Evolutionary conservation across 805 yeast genomes (phyloP).

Genomic region (Cyberlindnera meyerae): DNA sequence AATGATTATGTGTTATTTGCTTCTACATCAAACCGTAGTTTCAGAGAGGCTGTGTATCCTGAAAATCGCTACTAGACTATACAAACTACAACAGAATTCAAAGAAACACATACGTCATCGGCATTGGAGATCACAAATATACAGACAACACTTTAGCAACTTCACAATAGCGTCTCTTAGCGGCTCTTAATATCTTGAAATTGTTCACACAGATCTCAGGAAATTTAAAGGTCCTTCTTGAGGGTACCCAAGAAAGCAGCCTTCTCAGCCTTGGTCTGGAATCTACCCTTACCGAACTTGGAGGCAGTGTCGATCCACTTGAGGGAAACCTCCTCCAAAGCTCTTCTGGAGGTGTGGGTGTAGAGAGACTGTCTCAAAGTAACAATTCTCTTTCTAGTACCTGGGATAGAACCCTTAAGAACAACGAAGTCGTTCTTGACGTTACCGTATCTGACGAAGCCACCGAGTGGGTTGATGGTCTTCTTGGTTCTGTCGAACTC

Average conservation of each 20-base stretch:
- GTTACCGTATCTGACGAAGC: conserved; percentile 98
- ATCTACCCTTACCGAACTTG: conserved; percentile 99
- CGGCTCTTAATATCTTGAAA: conserved; percentile 1
- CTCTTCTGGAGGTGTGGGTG: conserved; percentile 97
- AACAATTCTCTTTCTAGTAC: conserved; percentile 99
- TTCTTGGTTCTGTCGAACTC: conserved; percentile 99
- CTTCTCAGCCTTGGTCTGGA: conserved; percentile 99
- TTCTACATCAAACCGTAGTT: too few species aligned
- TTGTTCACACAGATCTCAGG: conserved; percentile 7
- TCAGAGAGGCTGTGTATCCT: too few species aligned
- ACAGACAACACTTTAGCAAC: conserved; percentile 1
- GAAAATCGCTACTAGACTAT: too few species aligned
- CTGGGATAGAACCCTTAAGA: conserved; percentile 99
- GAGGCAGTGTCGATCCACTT: conserved; percentile 99
- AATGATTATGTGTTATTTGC: background rate
- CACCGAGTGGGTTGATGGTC: conserved; percentile 99
- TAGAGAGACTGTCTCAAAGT: conserved; percentile 98
- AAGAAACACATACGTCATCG: too few species aligned
- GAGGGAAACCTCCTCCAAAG: conserved; percentile 91
- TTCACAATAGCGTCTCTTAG: conserved; percentile 6
- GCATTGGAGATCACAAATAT: too few species aligned
- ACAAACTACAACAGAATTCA: too few species aligned
- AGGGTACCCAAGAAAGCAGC: conserved; percentile 99
- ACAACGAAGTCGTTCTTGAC: conserved; percentile 96
- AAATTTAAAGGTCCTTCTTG: conserved; percentile 84